These are phyloP conservation scores for Taxillus chinensis DNA, from an alignment of 164 flowering plant species.

Conservation along the genomic window DNA sequence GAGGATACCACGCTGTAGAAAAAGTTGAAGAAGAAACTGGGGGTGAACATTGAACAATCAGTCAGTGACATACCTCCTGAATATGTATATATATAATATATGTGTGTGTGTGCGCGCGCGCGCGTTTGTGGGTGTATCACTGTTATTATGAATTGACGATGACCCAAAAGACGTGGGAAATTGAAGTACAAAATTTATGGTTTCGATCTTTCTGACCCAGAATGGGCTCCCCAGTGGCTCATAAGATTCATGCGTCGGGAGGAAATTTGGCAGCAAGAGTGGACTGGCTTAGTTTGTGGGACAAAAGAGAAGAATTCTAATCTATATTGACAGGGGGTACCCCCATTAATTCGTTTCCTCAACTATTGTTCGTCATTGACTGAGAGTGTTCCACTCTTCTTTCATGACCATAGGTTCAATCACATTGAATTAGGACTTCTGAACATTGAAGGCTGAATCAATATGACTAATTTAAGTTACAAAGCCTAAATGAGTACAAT, in stretches of 20 bases:
- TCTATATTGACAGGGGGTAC: slow-evolving; percentile 64
- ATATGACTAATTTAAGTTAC: no score
- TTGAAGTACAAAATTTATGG: slow-evolving; percentile 81
- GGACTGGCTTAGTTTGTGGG: slow-evolving; percentile 60
- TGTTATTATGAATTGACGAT: no score
- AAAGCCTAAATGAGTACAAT: no score
- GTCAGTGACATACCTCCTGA: slow-evolving; percentile 4
- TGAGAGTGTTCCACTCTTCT: no score
- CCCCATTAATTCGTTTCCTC: no score
- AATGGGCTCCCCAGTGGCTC: slow-evolving; percentile 83
- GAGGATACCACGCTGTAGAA: slow-evolving; percentile 21
- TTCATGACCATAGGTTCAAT: no score
- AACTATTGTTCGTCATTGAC: no score
- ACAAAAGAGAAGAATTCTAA: slow-evolving; percentile 29
- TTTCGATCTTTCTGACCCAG: slow-evolving; percentile 67
- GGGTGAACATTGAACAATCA: slow-evolving; percentile 12
- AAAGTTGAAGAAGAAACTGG: neutral
- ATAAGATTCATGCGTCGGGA: slow-evolving; percentile 49
- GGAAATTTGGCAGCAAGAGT: slow-evolving; percentile 52
- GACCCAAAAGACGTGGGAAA: slow-evolving; percentile 74
- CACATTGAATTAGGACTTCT: no score
- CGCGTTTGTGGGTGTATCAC: slow-evolving; percentile 22
- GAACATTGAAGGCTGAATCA: no score
- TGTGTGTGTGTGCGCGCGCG: slow-evolving; percentile 15
- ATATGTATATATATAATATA: no score